These are phyloP conservation scores for Leccinum fibrillosum DNA, from an alignment of 768 basidiomycete species.

Conservation along the genomic window DNA sequence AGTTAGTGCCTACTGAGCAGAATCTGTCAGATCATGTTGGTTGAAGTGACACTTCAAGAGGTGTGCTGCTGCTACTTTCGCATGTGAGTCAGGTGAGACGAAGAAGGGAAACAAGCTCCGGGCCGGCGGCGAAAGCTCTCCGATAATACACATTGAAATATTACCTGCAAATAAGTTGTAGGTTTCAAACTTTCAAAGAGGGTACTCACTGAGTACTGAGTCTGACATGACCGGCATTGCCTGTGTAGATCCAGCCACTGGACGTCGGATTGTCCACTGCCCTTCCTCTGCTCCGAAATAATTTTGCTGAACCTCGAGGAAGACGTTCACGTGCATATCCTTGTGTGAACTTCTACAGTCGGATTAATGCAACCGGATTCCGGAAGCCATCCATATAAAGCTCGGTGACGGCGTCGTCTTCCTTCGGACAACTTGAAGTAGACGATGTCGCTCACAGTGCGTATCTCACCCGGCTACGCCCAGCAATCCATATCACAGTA, in stretches of 20 bases:
- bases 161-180: too few relatives aligned
- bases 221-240: too few relatives aligned
- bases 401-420: not conserved
- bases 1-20: too few relatives aligned
- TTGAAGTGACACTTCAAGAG: too few relatives aligned
- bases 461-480: not conserved
- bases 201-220: too few relatives aligned
- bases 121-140: too few relatives aligned
- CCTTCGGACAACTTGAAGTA: not conserved
- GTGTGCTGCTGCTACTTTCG: too few relatives aligned
- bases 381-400: not conserved
- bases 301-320: not conserved
- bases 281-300: not conserved
- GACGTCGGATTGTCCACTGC: not conserved
- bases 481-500: not conserved
- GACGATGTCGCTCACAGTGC: slow-evolving; percentile 13
- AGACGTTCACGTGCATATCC: not conserved
- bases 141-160: too few relatives aligned
- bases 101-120: too few relatives aligned
- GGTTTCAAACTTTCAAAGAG: too few relatives aligned
- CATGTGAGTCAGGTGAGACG: too few relatives aligned
- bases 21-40: too few relatives aligned
- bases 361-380: not conserved
- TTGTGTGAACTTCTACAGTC: not conserved
- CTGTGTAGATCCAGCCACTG: not conserved